Evolutionary conservation across 352 stramenopile genomes (phyloP).

Genomic region (Phytopythium helicoides): DNA sequence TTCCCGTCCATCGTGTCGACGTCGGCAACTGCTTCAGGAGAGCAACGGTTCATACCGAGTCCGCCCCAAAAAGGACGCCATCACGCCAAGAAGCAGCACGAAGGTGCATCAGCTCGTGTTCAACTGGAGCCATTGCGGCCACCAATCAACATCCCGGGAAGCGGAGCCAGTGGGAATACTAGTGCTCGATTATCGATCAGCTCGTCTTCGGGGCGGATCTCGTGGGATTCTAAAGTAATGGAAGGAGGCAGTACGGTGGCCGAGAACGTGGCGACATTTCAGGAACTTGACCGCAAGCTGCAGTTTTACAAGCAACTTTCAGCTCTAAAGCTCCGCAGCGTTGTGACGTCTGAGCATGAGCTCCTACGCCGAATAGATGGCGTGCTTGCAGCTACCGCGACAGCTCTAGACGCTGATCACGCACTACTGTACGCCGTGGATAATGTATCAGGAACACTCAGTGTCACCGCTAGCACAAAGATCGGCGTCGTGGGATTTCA

Average conservation of each 20-base stretch:
- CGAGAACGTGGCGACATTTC: constrained; percentile 32
- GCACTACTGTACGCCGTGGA: constrained; percentile 61
- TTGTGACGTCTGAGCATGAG: constrained; percentile 32
- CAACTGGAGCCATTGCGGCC: constrained; percentile 61
- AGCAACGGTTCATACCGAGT: constrained; percentile 42
- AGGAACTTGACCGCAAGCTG: constrained; percentile 40
- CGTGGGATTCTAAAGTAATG: constrained; percentile 36
- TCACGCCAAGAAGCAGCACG: constrained; percentile 51
- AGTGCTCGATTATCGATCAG: constrained; percentile 30
- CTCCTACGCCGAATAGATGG: constrained; percentile 44
- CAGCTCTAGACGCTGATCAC: constrained; percentile 41
- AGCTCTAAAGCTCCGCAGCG: constrained; percentile 44
- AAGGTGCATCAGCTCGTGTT: constrained; percentile 51
- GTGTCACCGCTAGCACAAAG: constrained; percentile 50
- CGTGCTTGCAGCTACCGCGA: constrained; percentile 33
- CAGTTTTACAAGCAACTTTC: constrained; percentile 62
- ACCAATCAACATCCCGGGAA: constrained; percentile 3
- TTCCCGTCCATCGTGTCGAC: constrained; percentile 51
- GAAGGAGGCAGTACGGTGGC: constrained; percentile 30
- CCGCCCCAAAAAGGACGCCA: constrained; percentile 50
- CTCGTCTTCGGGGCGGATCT: constrained; percentile 39
- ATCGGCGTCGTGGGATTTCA: constrained; percentile 41
- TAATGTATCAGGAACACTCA: constrained; percentile 24
- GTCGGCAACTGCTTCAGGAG: constrained; percentile 13
- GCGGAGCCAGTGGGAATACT: constrained; percentile 1